Base-by-base conservation (phyloP, 1,284 basidiomycete genomes). In the Leccinum huronense region DNA sequence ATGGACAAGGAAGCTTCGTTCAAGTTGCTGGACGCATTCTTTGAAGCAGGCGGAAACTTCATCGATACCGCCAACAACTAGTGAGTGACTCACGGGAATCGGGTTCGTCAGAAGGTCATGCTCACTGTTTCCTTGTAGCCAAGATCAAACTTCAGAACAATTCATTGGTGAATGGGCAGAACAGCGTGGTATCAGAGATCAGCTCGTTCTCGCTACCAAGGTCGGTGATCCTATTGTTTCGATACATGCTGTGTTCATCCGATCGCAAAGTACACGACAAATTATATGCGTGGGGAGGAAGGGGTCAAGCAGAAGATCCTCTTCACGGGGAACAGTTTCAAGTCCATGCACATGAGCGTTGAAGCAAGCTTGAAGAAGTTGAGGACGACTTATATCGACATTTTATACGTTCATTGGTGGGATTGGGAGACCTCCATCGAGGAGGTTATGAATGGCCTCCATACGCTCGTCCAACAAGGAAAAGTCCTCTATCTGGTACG, bases 91-190 rank as follows among this genome's bases (percentile, higher is more conserved):
- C 4, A 10, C 19, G 9, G 19, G 5, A 8, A 38, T 57, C 5
- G 7, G 7, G 2, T 62, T 65, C 11, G 5, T 33, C 30, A 34
- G 51, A 36, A 57, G 59, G 60, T 40, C 5, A 58, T 33, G 62
- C 27, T 60, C 16, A 33, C 5, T 10, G 54, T 63, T 31, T 13
- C 23, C 13, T 57, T 56, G 5, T 55, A 77, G 78, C 66, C 80
- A 81, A 61, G 73, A 80, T 60, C 80, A 78, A 40, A 70, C 76
- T 36, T 78, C 76, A 0, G 81, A 83, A 64, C 60, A 68, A 57
- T 77, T 80, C 69, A 74, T 83, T 33, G 82, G 81, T 16, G 80
- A 83, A 66, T 84, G 82, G 83, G 77, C 77, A 63, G 76, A 80
- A 64, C 64, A 70, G 8, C 76, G 78, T 16, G 73, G 72, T 2